phyloP scores from a whole-genome alignment of 2,329 filamentous ascomycete species.

The Claviceps arundinis region DNA sequence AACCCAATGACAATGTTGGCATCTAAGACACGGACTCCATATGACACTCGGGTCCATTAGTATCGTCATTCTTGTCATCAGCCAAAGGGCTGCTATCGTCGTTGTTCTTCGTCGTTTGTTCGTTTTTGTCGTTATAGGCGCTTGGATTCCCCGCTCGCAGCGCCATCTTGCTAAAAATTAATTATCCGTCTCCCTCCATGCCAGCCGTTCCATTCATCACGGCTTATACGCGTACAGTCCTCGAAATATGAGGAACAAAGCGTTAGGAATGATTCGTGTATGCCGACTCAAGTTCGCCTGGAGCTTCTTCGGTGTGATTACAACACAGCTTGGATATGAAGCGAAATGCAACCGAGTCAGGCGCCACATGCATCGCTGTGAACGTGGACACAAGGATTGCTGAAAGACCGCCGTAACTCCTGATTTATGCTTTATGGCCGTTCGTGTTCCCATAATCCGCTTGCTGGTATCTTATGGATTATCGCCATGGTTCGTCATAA shows the following conservation, averaged over 20 bases:
- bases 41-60: background rate
- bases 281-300: background rate
- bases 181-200: background rate
- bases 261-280: background rate
- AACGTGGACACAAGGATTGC: background rate
- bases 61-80: background rate
- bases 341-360: background rate
- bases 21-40: background rate
- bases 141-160: background rate
- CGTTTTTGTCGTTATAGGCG: background rate
- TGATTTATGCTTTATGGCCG: slow-evolving; percentile 9
- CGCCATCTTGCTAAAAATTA: background rate
- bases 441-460: slow-evolving; percentile 7
- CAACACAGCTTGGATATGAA: background rate
- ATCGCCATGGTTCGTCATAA: slow-evolving; percentile 40
- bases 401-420: slow-evolving; percentile 6
- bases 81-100: background rate
- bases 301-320: background rate
- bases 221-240: background rate
- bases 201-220: background rate
- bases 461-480: slow-evolving; percentile 9
- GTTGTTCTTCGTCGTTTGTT: background rate
- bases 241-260: too few relatives aligned
- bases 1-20: background rate
- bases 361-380: background rate